phyloP scores from a whole-genome alignment of 352 stramenopile genomes.

The Globisporangium polare region DNA sequence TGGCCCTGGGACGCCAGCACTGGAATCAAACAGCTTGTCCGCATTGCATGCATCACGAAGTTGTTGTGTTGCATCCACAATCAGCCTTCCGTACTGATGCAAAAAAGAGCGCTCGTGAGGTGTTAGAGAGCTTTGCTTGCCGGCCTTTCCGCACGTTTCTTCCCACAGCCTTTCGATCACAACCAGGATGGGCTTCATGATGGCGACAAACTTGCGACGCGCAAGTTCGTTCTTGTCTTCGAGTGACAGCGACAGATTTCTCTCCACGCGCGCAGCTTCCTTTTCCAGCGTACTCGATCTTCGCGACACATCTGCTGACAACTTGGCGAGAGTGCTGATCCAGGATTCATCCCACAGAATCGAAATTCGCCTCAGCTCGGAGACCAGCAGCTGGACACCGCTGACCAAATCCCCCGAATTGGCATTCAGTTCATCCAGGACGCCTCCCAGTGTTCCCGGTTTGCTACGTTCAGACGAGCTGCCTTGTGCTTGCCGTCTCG shows the following conservation, averaged over 20 bases:
- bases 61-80: constrained; percentile 39
- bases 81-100: constrained; percentile 47
- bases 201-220: constrained; percentile 68
- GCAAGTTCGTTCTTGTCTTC: constrained; percentile 66
- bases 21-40: constrained; percentile 14
- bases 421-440: constrained; percentile 40
- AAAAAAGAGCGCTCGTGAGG: constrained; percentile 76
- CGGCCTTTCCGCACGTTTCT: constrained; percentile 48
- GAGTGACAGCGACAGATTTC: constrained; percentile 56
- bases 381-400: constrained; percentile 57
- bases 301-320: constrained; percentile 67
- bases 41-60: constrained; percentile 43
- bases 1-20: constrained; percentile 14
- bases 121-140: constrained; percentile 31
- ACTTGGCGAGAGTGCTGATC: constrained; percentile 64
- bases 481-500: neutral
- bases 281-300: constrained; percentile 71
- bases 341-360: constrained; percentile 85
- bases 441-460: constrained; percentile 24
- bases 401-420: constrained; percentile 41
- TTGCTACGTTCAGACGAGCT: neutral
- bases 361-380: constrained; percentile 72
- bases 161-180: constrained; percentile 57
- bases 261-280: constrained; percentile 62
- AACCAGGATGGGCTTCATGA: constrained; percentile 80